Percentiles rank a stretch among this genome's conserved stretches.
Conservation (phyloP, 83 land plant genomes). For the Picea abies region DNA sequence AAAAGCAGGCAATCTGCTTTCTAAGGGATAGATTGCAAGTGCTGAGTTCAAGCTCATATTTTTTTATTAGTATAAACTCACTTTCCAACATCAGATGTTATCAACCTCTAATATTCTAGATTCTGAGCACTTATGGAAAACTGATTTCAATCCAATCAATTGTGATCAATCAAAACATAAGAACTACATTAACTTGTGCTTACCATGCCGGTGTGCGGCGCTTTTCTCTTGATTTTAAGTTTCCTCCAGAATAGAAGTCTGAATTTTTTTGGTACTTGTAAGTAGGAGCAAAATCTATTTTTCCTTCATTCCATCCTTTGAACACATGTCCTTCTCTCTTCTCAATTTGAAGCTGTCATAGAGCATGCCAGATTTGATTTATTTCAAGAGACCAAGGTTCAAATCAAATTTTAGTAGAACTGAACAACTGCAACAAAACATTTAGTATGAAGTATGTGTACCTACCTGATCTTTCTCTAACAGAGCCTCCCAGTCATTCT, state of each 20-base stretch:
- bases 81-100: background rate
- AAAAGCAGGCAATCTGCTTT: background rate
- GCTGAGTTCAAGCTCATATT: background rate
- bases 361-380: background rate
- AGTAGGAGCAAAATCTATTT: constrained; percentile 83
- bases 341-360: constrained; percentile 64
- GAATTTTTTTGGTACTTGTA: constrained; percentile 80
- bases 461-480: constrained; percentile 84
- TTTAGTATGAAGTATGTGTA: background rate
- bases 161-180: background rate
- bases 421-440: background rate
- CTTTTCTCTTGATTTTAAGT: constrained; percentile 52
- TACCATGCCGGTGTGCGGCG: constrained; percentile 34
- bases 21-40: background rate
- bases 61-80: background rate
- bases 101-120: background rate
- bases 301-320: constrained; percentile 91
- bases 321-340: constrained; percentile 81
- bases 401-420: background rate
- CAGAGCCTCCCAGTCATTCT: constrained; percentile 76
- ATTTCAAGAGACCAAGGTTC: background rate
- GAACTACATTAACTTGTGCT: background rate
- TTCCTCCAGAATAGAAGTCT: constrained; percentile 60
- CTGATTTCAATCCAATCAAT: background rate
- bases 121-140: background rate